Conservation (phyloP, 2,329 filamentous ascomycete genomes). For the Xylariaceae sp. region DNA sequence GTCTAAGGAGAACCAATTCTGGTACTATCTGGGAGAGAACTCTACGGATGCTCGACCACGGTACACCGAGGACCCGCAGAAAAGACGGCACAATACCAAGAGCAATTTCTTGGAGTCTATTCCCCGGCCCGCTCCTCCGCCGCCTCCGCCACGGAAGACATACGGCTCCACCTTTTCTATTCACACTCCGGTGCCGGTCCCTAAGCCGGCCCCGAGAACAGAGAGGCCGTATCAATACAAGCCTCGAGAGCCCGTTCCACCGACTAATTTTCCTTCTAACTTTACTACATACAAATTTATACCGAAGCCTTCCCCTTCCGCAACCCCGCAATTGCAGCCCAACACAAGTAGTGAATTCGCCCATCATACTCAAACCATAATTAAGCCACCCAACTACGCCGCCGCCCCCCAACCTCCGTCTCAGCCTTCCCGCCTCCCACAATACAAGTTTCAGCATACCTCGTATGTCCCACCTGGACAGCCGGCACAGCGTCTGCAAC, state of each 20-base stretch:
- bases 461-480: conserved; percentile 16
- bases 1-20: conserved; percentile 68
- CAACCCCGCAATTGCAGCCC: conserved; percentile 26
- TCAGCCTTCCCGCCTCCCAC: conserved; percentile 11
- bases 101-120: conserved; percentile 71
- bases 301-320: conserved; percentile 28
- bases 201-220: conserved; percentile 20
- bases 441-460: conserved; percentile 18
- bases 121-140: conserved; percentile 40
- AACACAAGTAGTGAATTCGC: conserved; percentile 9
- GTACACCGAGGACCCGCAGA: conserved; percentile 73
- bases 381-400: conserved; percentile 2
- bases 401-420: conserved; percentile 2
- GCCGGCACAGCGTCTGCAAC: conserved; percentile 9
- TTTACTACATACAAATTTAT: conserved; percentile 38
- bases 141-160: conserved; percentile 27
- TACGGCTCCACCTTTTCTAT: conserved; percentile 29
- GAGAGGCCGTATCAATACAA: conserved; percentile 37
- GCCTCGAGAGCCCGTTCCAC: conserved; percentile 29
- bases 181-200: conserved; percentile 18
- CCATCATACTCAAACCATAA: conserved; percentile 10
- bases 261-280: conserved; percentile 24
- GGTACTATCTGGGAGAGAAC: conserved; percentile 79
- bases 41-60: conserved; percentile 90
- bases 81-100: conserved; percentile 59